Base-by-base conservation (phyloP, 148 eudicot species). In the Rhododendron ferrugineum region DNA sequence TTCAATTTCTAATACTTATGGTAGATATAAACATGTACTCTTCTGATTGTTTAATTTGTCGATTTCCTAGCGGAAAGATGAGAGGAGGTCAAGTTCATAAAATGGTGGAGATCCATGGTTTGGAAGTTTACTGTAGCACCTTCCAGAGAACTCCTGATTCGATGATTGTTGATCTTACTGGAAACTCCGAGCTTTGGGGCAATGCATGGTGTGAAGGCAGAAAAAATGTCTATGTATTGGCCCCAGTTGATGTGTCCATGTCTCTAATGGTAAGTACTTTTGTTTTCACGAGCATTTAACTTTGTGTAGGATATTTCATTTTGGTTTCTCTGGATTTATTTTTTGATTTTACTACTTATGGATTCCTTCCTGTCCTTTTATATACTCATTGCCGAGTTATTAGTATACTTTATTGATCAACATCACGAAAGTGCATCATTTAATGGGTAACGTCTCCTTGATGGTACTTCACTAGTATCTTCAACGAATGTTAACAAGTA, bases 1-100 rank as follows among this genome's bases (percentile, higher is more conserved):
- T 2, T 58, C 32, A 60, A 22, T 81, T 81, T 23, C 44, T 28
- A 37, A 40, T 81, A 18, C 4, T 60, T 60, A 6, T 5, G n/a
- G n/a, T 16, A 20, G 28, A 36, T 30, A 34, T 80, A 32, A 80
- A 56, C 23, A 23, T 34, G 66, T 54, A 32, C 78, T 15, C 73
- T n/a, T 47, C 40, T 76, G 2, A 56, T 23, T 85, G 28, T 84
- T 36, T 32, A 22, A 30, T 52, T 60, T 89, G 82, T 88, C 91
- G 88, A 92, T 86, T 87, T 58, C 87, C 89, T 77, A 89, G 84
- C 54, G 87, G 87, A 80, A 95, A 91, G 90, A 82, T 90, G 85
- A 92, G 89, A 89, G 89, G 93, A 78, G 91, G 95, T 87, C 98
- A 93, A 88, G 98, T 94, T 42, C 91, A 88, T 91, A 96, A 96